Evolutionary conservation across 2,329 filamentous ascomycete genomes (phyloP).

Genomic region (Beauveria bassiana): DNA sequence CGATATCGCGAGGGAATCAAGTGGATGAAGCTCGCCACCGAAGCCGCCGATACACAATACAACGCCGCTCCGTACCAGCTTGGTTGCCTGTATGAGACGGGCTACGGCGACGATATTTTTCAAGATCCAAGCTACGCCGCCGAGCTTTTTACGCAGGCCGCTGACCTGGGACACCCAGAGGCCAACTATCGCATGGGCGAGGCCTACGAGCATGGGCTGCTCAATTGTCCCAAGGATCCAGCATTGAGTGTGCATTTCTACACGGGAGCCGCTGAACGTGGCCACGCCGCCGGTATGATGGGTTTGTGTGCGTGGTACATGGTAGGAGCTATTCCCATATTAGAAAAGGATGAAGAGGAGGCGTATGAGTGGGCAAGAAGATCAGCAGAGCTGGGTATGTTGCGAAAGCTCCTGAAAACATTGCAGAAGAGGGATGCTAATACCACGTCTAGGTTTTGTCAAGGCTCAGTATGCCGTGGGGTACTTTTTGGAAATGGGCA

Average conservation of each 20-base stretch:
- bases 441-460: constrained; percentile 44
- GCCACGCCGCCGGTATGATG: constrained; percentile 90
- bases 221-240: constrained; percentile 83
- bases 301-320: constrained; percentile 98
- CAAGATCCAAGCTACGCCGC: constrained; percentile 84
- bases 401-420: background rate
- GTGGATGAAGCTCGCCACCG: constrained; percentile 90
- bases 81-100: constrained; percentile 78
- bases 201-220: constrained; percentile 86
- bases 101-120: constrained; percentile 93
- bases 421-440: background rate
- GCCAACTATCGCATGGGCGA: constrained; percentile 88
- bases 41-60: constrained; percentile 85
- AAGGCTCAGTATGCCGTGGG: constrained; percentile 90
- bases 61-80: constrained; percentile 90
- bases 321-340: constrained; percentile 82
- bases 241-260: constrained; percentile 96
- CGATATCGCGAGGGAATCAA: constrained; percentile 87
- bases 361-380: constrained; percentile 92
- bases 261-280: constrained; percentile 79
- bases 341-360: constrained; percentile 93
- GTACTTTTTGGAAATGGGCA: constrained; percentile 98
- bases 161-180: constrained; percentile 81
- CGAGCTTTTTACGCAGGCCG: constrained; percentile 88
- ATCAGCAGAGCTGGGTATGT: constrained; percentile 77